phyloP scores from a whole-genome alignment of 306 rosid species.

The Hylodesmum podocarpum region DNA sequence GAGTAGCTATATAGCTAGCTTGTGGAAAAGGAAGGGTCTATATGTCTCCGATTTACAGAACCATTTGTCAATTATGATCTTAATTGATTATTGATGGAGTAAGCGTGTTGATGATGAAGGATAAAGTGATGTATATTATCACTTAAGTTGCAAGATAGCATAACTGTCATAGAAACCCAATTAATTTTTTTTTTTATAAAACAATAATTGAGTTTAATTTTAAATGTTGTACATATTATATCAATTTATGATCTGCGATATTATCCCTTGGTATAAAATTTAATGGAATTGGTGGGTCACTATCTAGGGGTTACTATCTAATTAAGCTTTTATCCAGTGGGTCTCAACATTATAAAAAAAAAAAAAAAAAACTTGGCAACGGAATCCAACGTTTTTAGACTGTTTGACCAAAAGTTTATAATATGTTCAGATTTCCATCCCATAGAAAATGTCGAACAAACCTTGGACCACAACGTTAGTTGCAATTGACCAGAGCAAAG shows the following conservation, averaged over 20 bases:
- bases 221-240: too few relatives aligned
- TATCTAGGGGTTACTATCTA: not conserved
- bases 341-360: not conserved
- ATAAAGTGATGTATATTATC: conserved; percentile 46
- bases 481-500: not conserved
- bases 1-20: too few relatives aligned
- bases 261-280: conserved; percentile 16
- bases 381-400: conserved; percentile 25
- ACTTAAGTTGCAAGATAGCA: conserved; percentile 44
- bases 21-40: conserved; percentile 44
- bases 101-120: conserved; percentile 31
- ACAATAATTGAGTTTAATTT: too few relatives aligned
- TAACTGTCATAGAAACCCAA: conserved; percentile 21
- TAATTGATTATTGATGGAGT: conserved; percentile 31
- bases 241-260: conserved; percentile 13
- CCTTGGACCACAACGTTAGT: not conserved
- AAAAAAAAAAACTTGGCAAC: not conserved
- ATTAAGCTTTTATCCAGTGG: conserved; percentile 11
- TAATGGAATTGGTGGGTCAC: not conserved
- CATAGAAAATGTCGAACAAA: not conserved
- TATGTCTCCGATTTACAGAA: conserved; percentile 44
- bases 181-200: too few relatives aligned
- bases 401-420: not conserved
- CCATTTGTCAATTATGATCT: conserved; percentile 50
- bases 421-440: not conserved